Evolutionary conservation across 192 early-diverging fungal species (phyloP), one percentile per base, ranked within the genome.

Genomic region (Hyaloraphidium curvatum): DNA sequence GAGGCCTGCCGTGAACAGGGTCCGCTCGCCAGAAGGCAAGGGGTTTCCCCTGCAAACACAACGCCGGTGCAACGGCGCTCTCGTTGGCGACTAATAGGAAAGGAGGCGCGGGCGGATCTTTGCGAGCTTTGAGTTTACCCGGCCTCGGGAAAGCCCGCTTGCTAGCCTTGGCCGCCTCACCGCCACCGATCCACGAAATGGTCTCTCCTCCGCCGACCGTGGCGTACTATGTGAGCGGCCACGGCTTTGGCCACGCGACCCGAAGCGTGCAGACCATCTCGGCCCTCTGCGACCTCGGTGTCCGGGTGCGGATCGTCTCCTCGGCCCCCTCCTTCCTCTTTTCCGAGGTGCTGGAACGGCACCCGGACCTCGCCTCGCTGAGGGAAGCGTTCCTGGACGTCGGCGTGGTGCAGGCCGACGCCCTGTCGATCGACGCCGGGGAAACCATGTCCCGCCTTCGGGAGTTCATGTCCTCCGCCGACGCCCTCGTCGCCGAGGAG

Each of bases 361-460:
- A 22, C 23, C 43, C 43, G 23, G 7, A 48, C 23, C 9, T 25
- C 9, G 14, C 25, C 25, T 9, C 43, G 25, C 25, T 48, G 7
- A 61, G 77, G 2, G 62, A 74, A 50, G 70, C 72, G 2, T 65
- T 68, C 14, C 70, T 79, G 19, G 77, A 79, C 59, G 68, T 70
- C 2, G 72, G 76, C n/a, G 77, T 77, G 2, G 61, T 77, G 11
- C 77, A 79, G 51, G 71, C 74, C 21, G 43, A 75, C 27, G 72
- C 77, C 28, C 74, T 77, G 28, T 74, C 73, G 0, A 74, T 79
- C 0, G 70, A 79, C 57, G 55, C 71, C n/a, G 51, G 69, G 17
- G 55, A 68, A 56, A 79, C 74, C 1, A 74, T 79, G 28, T 53
- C 63, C 16, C 61, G 74, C 33, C 58, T 75, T 35, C 62, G 52